Base-by-base conservation (phyloP, 2,329 filamentous ascomycete genomes). In the Penicillium sp. region DNA sequence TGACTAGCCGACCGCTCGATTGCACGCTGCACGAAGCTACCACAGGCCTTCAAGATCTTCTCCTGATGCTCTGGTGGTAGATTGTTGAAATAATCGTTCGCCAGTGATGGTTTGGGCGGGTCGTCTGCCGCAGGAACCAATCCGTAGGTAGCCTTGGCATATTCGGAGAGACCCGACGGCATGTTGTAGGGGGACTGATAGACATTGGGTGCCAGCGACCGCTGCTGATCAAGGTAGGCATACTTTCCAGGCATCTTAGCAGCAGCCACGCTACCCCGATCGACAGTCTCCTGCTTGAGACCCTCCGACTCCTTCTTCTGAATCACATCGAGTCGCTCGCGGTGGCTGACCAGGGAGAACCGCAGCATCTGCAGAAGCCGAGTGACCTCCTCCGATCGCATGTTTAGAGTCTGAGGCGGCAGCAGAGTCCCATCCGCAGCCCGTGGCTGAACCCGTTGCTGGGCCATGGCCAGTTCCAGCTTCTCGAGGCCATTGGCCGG, bases 131-230 rank as follows among this genome's bases (percentile, higher is more conserved):
- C 69, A 15, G 71, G 73, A 43, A 71, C 66, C 48, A 78, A 62
- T 19, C 70, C 71, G 50, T 72, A 77, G 7, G 75, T 71, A 57
- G 69, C 71, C 60, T 75, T 72, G 40, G 75, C 75, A 62, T 77
- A 75, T 47, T 77, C 72, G 8, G 74, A 75, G 50, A 78, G 72
- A 8, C 75, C 76, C 31, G 73, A 77, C 27, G 75, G 75, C 64
- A 75, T 75, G 57, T 77, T 72, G 63, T 78, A 78, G 19, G 76
- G 76, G 10, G 76, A 78, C 60, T 72, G 73, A 60, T 78, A 78
- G 33, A 78, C 74, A 52, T 71, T 67, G 55, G 74, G 70, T 27
- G 69, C 66, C 56, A 74, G 67, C 40, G 72, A 71, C 49, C 71
- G 71, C 57, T 77, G 73, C 47, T 73, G 71, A 51, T 77, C 75